These are phyloP conservation scores for Claviceps lovelessii DNA, from an alignment of 2,329 filamentous ascomycete genomes.

Conservation along the genomic window DNA sequence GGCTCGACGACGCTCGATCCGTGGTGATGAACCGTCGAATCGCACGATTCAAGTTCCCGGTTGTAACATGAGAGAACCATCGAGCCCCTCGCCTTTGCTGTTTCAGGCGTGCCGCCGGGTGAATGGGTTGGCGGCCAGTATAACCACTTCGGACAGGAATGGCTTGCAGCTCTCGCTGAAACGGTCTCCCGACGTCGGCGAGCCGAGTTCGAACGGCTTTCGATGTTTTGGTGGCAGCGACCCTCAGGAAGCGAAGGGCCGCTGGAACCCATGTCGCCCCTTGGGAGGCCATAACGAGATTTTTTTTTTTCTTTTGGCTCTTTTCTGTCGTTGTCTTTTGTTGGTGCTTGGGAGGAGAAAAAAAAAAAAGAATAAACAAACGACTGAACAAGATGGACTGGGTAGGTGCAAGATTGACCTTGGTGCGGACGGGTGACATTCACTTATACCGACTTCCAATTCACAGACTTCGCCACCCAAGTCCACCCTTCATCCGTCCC, in stretches of 20 bases:
- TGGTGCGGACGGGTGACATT: background rate
- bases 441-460: constrained; percentile 10
- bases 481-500: too few species aligned
- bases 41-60: constrained; percentile 28
- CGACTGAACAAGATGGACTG: background rate
- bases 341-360: background rate
- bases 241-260: constrained; percentile 40
- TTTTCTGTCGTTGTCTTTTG: background rate
- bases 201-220: constrained; percentile 38
- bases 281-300: constrained; percentile 35
- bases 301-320: background rate
- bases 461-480: constrained; percentile 15
- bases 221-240: constrained; percentile 35
- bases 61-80: constrained; percentile 34
- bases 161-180: constrained; percentile 32
- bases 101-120: constrained; percentile 38
- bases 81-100: constrained; percentile 28
- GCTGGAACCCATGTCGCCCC: constrained; percentile 44
- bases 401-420: too few species aligned
- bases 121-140: constrained; percentile 34
- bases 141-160: constrained; percentile 27
- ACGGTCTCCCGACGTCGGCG: constrained; percentile 27
- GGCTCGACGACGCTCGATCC: constrained; percentile 13
- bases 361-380: background rate
- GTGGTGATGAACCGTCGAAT: constrained; percentile 39